phyloP scores from a whole-genome alignment of 352 stramenopile species.

The Phytopythium litorale region DNA sequence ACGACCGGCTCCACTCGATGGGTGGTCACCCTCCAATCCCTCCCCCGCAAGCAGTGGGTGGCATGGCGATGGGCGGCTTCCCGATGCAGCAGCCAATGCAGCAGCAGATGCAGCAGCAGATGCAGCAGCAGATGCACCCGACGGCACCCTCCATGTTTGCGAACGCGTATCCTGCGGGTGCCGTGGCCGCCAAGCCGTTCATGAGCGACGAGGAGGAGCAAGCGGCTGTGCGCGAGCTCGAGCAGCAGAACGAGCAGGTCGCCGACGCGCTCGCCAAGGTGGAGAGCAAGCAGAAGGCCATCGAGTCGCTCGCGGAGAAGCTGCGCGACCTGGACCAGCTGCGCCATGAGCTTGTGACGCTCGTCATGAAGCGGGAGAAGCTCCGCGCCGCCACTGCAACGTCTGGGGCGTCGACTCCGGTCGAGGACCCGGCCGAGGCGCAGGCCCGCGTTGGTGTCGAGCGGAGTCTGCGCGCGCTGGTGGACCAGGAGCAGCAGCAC shows the following conservation, averaged over 20 bases:
- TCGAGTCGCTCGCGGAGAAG: constrained; percentile 61
- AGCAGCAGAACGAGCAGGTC: constrained; percentile 53
- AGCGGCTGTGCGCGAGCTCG: constrained; percentile 41
- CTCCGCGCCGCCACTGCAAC: constrained; percentile 26
- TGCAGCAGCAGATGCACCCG: constrained; percentile 1
- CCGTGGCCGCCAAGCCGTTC: constrained; percentile 33
- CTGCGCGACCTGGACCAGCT: constrained; percentile 69
- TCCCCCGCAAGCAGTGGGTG: constrained; percentile 9
- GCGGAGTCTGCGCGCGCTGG: constrained; percentile 42
- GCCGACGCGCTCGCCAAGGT: constrained; percentile 33
- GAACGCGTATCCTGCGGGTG: not conserved
- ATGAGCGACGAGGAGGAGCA: constrained; percentile 56
- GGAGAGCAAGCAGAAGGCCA: constrained; percentile 58
- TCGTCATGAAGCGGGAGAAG: constrained; percentile 67
- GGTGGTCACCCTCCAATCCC: not conserved
- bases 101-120: not conserved
- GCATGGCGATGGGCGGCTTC: constrained; percentile 15
- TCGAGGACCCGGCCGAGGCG: constrained; percentile 21
- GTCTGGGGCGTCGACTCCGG: not conserved
- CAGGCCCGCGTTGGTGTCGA: constrained; percentile 39
- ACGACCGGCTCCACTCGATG: constrained; percentile 15
- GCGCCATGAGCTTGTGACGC: constrained; percentile 59
- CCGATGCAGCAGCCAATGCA: not conserved
- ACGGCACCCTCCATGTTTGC: not conserved
- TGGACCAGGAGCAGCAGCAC: constrained; percentile 51